These are phyloP conservation scores for Cyclocybe aegerita DNA, from an alignment of 768 basidiomycete species.

Conservation along the genomic window DNA sequence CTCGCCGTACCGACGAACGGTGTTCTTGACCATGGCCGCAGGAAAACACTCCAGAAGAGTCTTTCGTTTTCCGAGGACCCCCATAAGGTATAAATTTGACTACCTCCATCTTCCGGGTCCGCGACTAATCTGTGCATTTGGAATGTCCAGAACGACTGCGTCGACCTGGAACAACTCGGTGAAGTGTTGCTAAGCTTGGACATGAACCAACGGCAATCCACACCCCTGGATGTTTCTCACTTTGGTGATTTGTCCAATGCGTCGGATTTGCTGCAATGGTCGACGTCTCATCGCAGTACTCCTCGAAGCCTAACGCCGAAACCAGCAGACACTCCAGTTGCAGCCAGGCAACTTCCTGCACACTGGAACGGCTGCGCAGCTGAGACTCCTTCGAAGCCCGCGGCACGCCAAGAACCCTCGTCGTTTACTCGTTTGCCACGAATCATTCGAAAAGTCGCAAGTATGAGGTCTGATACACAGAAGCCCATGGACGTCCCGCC, in stretches of 20 bases:
- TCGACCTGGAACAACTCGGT: conserved; percentile 11
- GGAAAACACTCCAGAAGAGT: too few relatives aligned
- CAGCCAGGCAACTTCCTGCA: too few relatives aligned
- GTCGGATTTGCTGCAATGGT: conserved; percentile 13
- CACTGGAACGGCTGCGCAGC: background rate
- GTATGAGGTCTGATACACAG: conserved; percentile 28
- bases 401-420: conserved; percentile 4
- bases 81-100: too few relatives aligned
- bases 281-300: conserved; percentile 4
- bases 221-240: background rate
- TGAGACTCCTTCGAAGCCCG: background rate
- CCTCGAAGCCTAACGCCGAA: background rate
- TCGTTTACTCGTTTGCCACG: conserved; percentile 21
- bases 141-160: background rate
- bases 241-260: conserved; percentile 1
- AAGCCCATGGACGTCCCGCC: conserved; percentile 3
- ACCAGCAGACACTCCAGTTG: too few relatives aligned
- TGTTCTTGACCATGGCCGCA: too few relatives aligned
- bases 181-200: conserved; percentile 4
- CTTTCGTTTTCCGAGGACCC: too few relatives aligned
- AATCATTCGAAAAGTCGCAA: conserved; percentile 36
- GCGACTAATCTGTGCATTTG: conserved; percentile 4
- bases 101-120: too few relatives aligned
- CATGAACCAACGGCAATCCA: background rate
- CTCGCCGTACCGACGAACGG: too few relatives aligned